Evolutionary conservation across 306 rosid genomes (phyloP).

Genomic region (Prunus kanzakura): DNA sequence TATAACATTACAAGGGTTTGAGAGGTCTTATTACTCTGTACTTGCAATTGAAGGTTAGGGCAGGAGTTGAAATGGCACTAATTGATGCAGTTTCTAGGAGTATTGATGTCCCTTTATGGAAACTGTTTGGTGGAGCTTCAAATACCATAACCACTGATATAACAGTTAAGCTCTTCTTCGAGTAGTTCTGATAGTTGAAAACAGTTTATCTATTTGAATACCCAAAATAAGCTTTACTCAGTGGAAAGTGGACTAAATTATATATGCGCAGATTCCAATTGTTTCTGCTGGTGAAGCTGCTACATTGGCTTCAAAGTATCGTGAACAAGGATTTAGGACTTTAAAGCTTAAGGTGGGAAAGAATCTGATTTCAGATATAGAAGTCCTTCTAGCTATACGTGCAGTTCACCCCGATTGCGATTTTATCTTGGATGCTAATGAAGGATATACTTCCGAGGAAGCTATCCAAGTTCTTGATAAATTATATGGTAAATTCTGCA

Average conservation of each 20-base stretch:
- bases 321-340: slow-evolving; percentile 70
- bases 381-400: slow-evolving; percentile 82
- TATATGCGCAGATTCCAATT: slow-evolving; percentile 73
- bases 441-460: slow-evolving; percentile 74
- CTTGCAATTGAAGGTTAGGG: slow-evolving; percentile 75
- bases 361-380: slow-evolving; percentile 70
- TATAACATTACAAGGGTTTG: neutral
- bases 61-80: slow-evolving; percentile 93
- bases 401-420: slow-evolving; percentile 67
- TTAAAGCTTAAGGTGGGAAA: slow-evolving; percentile 89
- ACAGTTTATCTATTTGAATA: slow-evolving; percentile 1
- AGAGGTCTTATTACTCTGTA: neutral
- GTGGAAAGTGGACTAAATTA: neutral
- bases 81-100: slow-evolving; percentile 84
- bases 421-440: slow-evolving; percentile 93
- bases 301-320: slow-evolving; percentile 71
- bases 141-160: slow-evolving; percentile 76
- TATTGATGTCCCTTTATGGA: slow-evolving; percentile 84
- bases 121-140: slow-evolving; percentile 91
- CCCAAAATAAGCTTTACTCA: neutral
- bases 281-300: slow-evolving; percentile 80
- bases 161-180: slow-evolving; percentile 53
- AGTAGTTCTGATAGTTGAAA: slow-evolving; percentile 9
- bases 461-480: slow-evolving; percentile 87
- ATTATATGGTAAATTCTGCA: slow-evolving; percentile 55